Conservation (phyloP, 441 rosid species). For the Flueggea neowawraea region DNA sequence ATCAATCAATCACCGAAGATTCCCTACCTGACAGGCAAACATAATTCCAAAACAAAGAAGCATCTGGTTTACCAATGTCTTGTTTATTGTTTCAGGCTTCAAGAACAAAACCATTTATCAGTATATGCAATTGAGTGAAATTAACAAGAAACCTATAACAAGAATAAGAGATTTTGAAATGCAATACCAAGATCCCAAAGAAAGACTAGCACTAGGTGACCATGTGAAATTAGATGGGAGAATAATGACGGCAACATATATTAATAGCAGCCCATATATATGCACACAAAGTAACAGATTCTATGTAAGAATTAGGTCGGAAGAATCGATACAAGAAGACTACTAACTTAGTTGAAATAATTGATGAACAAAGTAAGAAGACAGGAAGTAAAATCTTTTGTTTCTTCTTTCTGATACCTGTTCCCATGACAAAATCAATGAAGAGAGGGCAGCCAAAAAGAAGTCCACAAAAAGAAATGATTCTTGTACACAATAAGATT, state of each 20-base stretch:
- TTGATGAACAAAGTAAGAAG: too few relatives aligned
- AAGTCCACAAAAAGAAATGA: too few relatives aligned
- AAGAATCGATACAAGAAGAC: too few relatives aligned
- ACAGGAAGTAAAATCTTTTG: too few relatives aligned
- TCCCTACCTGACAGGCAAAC: slow-evolving; percentile 92
- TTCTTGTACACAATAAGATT: too few relatives aligned
- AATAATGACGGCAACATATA: not conserved
- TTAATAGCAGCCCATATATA: too few relatives aligned
- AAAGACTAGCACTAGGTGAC: not conserved
- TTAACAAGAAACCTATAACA: slow-evolving; percentile 5
- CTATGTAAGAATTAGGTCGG: too few relatives aligned
- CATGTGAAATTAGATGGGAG: not conserved
- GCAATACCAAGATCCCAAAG: not conserved
- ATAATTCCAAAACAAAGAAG: slow-evolving; percentile 91
- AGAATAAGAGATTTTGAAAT: not conserved
- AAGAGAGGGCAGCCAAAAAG: too few relatives aligned
- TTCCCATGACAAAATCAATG: too few relatives aligned
- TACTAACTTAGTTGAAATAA: too few relatives aligned
- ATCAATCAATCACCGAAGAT: slow-evolving; percentile 17
- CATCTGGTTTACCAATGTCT: slow-evolving; percentile 95
- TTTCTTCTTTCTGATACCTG: too few relatives aligned
- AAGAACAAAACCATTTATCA: slow-evolving; percentile 18
- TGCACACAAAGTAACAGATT: too few relatives aligned
- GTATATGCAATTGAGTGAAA: slow-evolving; percentile 4
- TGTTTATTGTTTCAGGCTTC: slow-evolving; percentile 97